Base-by-base conservation (phyloP, 805 yeast genomes). In the Candida ovalis region DNA sequence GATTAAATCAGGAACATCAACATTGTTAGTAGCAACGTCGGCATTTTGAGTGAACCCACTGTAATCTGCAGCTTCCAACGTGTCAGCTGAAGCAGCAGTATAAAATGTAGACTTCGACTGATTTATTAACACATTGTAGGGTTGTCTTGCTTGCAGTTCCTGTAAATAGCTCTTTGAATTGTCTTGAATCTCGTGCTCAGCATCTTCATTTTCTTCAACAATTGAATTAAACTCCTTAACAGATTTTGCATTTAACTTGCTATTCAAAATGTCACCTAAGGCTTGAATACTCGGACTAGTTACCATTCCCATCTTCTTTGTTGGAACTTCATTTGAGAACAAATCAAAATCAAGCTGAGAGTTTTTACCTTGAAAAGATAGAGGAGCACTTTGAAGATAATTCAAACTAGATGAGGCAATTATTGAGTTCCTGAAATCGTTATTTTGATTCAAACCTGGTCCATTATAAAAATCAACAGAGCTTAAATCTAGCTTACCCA, bases 261-360 rank as follows among this genome's bases (percentile, higher is more conserved):
- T 52, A 28, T 62, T 64, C 23, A 68, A 50, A 19, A 69, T 63
- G 35, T 59, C 64, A 42, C 63, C 66, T 32, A 69, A 48, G 4
- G 68, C 67, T 46, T 62, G 66, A 35, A 69, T 54, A 48, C 72
- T 67, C 23, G 73, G 73, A 50, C 72, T 67, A 33, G 59, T 63
- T 1, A 62, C 54, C 59, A 69, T 61, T 3, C 67, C 68, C 10
- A 67, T 50, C 32, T 52, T 54, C 23, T 41, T 51, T 8, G 70
- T 67, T 21, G 70, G 70, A 5, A 56, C 61, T 46, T 66, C 70
- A 17, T 19, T 1, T 23, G 46, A 35, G 7, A 44, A 42, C n/a
- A 36, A 19, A 17, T 33, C 45, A 18, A 10, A 15, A n/a, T 23
- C 39, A n/a, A 42, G 10, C 32, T 44, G 30, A 6, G 44, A 23